A percentile compares a stretch with the other conserved stretches of the same genome.
Evolutionary conservation across 371 early-diverging fungal species (phyloP).

Genomic region (Capniomyces stellatus): DNA sequence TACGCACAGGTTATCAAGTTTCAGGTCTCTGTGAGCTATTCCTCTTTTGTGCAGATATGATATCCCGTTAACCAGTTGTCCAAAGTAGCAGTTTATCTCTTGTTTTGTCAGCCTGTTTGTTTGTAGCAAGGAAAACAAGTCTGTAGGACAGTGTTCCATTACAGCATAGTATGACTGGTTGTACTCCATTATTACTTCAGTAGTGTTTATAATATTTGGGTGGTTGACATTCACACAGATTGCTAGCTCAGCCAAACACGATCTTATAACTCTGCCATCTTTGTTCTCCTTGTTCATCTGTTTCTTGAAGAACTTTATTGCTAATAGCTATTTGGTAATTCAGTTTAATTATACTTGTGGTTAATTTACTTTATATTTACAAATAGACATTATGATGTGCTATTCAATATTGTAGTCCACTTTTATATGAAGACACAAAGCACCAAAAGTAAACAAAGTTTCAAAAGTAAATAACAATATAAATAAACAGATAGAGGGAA

Average conservation of each 20-base stretch:
- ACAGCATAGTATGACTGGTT: constrained; percentile 37
- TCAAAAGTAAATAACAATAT: no score
- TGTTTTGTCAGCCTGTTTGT: constrained; percentile 14
- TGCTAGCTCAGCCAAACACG: constrained; percentile 12
- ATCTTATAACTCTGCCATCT: neutral
- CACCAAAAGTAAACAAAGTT: no score
- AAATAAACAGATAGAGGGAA: no score
- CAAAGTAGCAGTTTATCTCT: constrained; percentile 37
- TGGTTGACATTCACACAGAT: constrained; percentile 18
- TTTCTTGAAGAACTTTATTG: constrained; percentile 3
- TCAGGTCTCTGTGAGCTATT: constrained; percentile 82
- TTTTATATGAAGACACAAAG: no score
- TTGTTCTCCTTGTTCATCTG: neutral
- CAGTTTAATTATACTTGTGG: no score
- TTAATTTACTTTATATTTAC: no score
- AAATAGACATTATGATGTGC: no score
- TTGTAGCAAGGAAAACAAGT: constrained; percentile 53
- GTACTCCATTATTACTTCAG: constrained; percentile 34
- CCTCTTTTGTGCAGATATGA: constrained; percentile 74
- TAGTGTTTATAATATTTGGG: constrained; percentile 18
- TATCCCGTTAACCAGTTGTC: constrained; percentile 77
- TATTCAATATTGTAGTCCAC: no score
- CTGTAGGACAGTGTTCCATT: constrained; percentile 63
- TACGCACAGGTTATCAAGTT: constrained; percentile 85
- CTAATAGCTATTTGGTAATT: constrained; percentile 20